A percentile compares a stretch with the other conserved stretches of the same genome.
Conservation (phyloP, 257 asterid species). For the Catharanthus roseus region DNA sequence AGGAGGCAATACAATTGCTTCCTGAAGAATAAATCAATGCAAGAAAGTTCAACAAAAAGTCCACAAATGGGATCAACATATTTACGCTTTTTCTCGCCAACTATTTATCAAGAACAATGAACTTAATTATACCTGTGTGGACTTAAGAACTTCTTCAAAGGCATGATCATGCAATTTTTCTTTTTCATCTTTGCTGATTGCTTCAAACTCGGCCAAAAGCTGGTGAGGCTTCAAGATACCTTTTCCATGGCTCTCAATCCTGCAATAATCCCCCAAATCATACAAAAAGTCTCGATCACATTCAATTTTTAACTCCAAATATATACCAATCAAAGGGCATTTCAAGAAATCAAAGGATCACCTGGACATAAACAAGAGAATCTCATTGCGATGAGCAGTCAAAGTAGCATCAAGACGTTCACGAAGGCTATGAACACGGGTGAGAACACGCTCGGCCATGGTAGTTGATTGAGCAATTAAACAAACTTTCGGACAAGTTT, state of each 20-base stretch:
- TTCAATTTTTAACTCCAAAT: not conserved
- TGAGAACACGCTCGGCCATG: conserved; percentile 80
- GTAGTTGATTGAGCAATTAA: conserved; percentile 21
- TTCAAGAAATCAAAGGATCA: conserved; percentile 8
- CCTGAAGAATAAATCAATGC: conserved; percentile 26
- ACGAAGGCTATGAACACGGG: conserved; percentile 89
- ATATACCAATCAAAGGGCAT: not conserved
- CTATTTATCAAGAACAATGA: not conserved
- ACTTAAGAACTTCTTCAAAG: conserved; percentile 65
- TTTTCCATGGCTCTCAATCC: conserved; percentile 80
- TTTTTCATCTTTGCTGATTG: conserved; percentile 42
- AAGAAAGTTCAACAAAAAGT: not conserved
- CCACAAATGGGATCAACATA: not conserved
- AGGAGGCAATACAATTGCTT: conserved; percentile 82
- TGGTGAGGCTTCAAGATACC: conserved; percentile 85
- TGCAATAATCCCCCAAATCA: conserved; percentile 18
- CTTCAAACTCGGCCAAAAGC: conserved; percentile 77
- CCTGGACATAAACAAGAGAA: conserved; percentile 65
- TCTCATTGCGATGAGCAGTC: conserved; percentile 72
- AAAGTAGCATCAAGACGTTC: conserved; percentile 87
- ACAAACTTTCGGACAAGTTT: conserved; percentile 17
- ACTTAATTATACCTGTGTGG: conserved; percentile 53
- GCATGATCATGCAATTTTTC: conserved; percentile 58
- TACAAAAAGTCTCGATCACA: not conserved
- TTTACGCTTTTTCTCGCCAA: too few species aligned